Conservation (phyloP, 169 alveolate species). For the Babesia gibsoni region DNA sequence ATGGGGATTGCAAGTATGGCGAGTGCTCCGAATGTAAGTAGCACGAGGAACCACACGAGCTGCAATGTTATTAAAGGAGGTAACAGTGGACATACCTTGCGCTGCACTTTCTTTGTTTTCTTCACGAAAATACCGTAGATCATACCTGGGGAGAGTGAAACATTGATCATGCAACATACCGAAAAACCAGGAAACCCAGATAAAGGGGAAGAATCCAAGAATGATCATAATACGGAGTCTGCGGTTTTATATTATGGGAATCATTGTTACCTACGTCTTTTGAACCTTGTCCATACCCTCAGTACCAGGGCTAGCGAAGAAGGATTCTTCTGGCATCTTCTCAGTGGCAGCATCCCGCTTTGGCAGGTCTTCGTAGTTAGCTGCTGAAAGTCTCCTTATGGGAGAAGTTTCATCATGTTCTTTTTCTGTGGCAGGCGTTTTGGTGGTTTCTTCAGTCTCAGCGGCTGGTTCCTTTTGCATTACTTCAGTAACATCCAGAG, state of each 20-base stretch:
- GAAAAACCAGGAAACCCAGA: constrained; percentile 52
- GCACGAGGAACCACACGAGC: not conserved
- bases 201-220: constrained; percentile 51
- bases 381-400: no score
- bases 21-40: not conserved
- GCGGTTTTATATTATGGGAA: not conserved
- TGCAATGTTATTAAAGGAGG: not conserved
- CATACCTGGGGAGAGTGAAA: not conserved
- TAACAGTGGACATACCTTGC: not conserved
- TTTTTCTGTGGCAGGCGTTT: not conserved
- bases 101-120: constrained; percentile 36
- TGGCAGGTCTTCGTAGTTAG: not conserved
- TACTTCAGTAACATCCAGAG: no score
- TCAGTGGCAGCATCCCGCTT: not conserved
- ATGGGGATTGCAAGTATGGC: not conserved
- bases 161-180: constrained; percentile 5
- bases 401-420: no score
- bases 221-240: constrained; percentile 54
- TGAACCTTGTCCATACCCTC: not conserved
- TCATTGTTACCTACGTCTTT: not conserved
- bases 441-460: not conserved
- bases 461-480: no score
- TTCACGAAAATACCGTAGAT: not conserved
- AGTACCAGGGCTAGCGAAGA: not conserved
- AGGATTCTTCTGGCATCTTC: not conserved